A percentile compares a stretch with the other conserved stretches of the same genome.
These are phyloP conservation scores for Metschnikowia santaceciliae DNA, from an alignment of 805 yeast genomes.

Conservation along the genomic window DNA sequence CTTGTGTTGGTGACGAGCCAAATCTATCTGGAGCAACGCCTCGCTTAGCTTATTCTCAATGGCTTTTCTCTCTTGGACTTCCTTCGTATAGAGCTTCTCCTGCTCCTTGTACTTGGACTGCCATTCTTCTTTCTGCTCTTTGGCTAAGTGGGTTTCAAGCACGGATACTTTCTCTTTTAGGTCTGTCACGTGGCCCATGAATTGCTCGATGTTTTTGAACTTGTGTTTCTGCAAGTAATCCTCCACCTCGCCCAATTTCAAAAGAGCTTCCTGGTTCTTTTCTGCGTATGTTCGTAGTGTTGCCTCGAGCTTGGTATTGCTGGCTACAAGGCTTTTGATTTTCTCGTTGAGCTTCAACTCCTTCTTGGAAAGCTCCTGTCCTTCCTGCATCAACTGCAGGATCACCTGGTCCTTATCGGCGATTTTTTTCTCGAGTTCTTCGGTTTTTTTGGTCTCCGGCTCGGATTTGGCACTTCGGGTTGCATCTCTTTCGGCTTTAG, in stretches of 20 bases:
- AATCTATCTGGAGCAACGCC: constrained; percentile 29
- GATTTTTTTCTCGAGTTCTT: constrained; percentile 25
- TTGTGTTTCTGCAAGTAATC: constrained; percentile 26
- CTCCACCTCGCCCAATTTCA: constrained; percentile 38
- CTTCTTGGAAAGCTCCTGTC: constrained; percentile 63
- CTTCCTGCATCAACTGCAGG: constrained; percentile 67
- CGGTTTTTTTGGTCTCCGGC: neutral
- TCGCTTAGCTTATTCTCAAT: constrained; percentile 27
- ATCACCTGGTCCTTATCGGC: constrained; percentile 58
- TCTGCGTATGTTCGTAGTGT: constrained; percentile 26
- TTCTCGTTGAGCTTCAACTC: constrained; percentile 67
- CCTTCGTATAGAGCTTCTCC: constrained; percentile 21
- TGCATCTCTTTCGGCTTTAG: neutral
- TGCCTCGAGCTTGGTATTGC: constrained; percentile 28
- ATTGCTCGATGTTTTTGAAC: constrained; percentile 26
- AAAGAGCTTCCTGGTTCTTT: constrained; percentile 29
- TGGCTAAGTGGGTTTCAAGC: constrained; percentile 16
- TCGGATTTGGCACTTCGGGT: neutral
- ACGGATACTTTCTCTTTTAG: constrained; percentile 13
- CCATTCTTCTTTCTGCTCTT: constrained; percentile 21
- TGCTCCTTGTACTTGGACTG: constrained; percentile 25
- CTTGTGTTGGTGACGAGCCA: constrained; percentile 19
- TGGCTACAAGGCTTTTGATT: constrained; percentile 53
- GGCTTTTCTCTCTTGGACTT: constrained; percentile 19
- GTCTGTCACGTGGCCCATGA: constrained; percentile 20